Evolutionary conservation across 495 filamentous ascomycete species (phyloP), one percentile per base, ranked within the genome.

Genomic region (Penicillium herquei): DNA sequence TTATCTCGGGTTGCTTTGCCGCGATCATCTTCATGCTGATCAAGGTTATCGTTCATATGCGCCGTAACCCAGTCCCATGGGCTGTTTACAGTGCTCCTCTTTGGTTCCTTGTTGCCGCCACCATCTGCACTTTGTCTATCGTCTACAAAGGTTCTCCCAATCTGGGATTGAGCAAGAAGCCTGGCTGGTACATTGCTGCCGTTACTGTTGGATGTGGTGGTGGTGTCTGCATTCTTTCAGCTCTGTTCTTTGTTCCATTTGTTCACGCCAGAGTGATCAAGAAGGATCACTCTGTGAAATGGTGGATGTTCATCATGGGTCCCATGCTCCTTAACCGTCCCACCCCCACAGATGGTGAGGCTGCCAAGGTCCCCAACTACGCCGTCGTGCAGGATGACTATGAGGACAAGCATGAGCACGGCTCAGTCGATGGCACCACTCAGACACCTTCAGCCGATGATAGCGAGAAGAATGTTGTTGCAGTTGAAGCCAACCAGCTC

Each of bases 121-220:
- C 79, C 30, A 71, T 86, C 33, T 81, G 79, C 61, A 81, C 81
- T 3, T 69, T 87, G 1, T 84, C 80, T 16, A 83, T 87, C 56
- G 83, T 86, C 53, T 84, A 84, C 75, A 84, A 85, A 71, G 84
- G 82, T 10, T 84, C 83, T 6, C 83, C 82, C 9, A 81, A 70
- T 55, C 71, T 85, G 7, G 70, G 70, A 11, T 62, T 87, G 43
- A 74, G 61, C 69, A 77, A 83, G 69, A 84, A 83, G 71, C 78
- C 82, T 9, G 42, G 48, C 11, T 80, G 75, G 71, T 84, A 79
- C 53, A 74, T 85, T 57, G 81, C 74, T 12, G 74, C 76, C 6
- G 81, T 85, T 47, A 84, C 79, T 11, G 41, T 86, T 47, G 81
- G 84, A 31, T 70, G 66, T 14, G 82, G 80, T 49, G 71, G 58